Percentiles rank a stretch among this genome's conserved stretches.
These are phyloP conservation scores for Malus sieversii DNA, from an alignment of 306 rosid species.

Conservation along the genomic window DNA sequence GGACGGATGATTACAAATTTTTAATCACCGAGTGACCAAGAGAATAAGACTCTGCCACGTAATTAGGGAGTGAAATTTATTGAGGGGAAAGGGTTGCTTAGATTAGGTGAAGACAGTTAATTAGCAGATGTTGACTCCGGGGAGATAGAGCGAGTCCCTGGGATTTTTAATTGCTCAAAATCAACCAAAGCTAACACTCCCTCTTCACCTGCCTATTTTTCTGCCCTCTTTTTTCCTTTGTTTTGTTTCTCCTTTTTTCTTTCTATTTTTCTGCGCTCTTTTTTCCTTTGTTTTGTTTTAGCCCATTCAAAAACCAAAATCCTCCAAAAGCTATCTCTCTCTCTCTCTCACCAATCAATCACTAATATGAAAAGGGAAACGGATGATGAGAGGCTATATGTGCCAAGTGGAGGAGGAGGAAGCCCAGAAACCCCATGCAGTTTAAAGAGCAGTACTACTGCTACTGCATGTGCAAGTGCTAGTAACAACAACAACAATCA, in stretches of 20 bases:
- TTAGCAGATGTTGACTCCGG: constrained; percentile 5
- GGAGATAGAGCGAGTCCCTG: constrained; percentile 45
- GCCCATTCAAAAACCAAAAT: constrained; percentile 15
- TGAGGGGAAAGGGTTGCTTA: constrained; percentile 3
- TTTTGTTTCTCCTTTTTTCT: constrained; percentile 20
- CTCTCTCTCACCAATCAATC: background rate
- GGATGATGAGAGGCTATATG: constrained; percentile 46
- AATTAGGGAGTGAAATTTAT: background rate
- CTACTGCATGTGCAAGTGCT: background rate
- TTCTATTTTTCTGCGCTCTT: constrained; percentile 29
- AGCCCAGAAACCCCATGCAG: constrained; percentile 41
- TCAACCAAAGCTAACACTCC: constrained; percentile 14
- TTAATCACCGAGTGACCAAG: no score
- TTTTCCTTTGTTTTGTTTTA: constrained; percentile 20
- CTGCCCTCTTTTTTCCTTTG: constrained; percentile 17
- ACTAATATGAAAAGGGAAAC: background rate
- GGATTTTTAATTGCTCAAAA: constrained; percentile 23
- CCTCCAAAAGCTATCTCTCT: background rate
- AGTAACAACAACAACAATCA: background rate
- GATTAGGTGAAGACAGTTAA: constrained; percentile 29
- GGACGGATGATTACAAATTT: no score
- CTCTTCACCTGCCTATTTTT: constrained; percentile 41
- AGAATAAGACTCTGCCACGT: background rate
- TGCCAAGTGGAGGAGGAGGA: constrained; percentile 19
- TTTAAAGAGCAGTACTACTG: constrained; percentile 12